phyloP scores from a whole-genome alignment of 2,329 filamentous ascomycete species.

The Nemania serpens region DNA sequence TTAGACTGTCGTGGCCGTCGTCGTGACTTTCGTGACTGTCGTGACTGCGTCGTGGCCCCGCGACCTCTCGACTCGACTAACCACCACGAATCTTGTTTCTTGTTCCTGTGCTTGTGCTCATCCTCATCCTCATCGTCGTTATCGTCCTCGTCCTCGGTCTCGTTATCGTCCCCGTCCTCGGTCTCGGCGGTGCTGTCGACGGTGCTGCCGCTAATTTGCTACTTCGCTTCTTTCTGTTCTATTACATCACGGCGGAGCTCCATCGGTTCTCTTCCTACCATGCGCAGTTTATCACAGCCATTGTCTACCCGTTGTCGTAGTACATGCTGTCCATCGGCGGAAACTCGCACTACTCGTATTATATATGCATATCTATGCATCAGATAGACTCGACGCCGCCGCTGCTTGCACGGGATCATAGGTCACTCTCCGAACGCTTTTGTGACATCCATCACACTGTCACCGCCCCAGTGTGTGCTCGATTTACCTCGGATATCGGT shows the following conservation, averaged over 20 bases:
- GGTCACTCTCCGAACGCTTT: conserved; percentile 34
- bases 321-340: conserved; percentile 22
- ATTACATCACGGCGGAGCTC: not conserved
- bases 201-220: not conserved
- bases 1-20: not conserved
- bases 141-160: too few species aligned
- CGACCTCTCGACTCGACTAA: conserved; percentile 12
- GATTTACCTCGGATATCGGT: not conserved
- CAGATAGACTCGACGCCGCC: conserved; percentile 33
- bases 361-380: conserved; percentile 40
- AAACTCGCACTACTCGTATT: conserved; percentile 25
- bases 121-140: too few species aligned
- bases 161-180: too few species aligned
- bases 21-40: too few species aligned
- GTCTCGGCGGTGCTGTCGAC: not conserved
- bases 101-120: too few species aligned
- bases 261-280: conserved; percentile 15
- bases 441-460: conserved; percentile 14
- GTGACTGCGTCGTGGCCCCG: not conserved
- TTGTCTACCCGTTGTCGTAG: conserved; percentile 26
- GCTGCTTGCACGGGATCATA: conserved; percentile 33
- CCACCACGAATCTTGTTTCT: not conserved
- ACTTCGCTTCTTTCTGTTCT: not conserved
- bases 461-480: not conserved
- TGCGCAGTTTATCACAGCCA: conserved; percentile 27